These are phyloP conservation scores for Phaeolepiota aurea DNA, from an alignment of 768 basidiomycete genomes.

Conservation along the genomic window DNA sequence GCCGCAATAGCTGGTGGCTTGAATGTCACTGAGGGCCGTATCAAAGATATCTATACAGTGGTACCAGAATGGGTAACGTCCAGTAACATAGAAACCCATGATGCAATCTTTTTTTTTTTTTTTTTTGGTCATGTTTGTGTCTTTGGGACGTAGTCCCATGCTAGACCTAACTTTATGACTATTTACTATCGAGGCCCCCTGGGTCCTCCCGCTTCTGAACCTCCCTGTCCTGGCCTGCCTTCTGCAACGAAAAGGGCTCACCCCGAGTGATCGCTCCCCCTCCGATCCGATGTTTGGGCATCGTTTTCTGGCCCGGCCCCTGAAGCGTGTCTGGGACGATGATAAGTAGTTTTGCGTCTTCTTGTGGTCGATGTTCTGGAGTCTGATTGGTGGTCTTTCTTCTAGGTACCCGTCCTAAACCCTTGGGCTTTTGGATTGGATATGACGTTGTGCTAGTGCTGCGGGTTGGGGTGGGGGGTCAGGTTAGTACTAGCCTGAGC, in stretches of 20 bases:
- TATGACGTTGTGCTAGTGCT: background rate
- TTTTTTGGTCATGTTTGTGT: background rate
- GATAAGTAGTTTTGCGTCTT: background rate
- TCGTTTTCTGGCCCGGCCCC: background rate
- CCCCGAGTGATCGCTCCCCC: background rate
- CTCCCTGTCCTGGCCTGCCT: background rate
- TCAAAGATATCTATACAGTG: slow-evolving; percentile 55
- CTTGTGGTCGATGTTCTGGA: background rate
- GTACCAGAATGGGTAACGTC: slow-evolving; percentile 47
- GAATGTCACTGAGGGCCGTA: slow-evolving; percentile 47
- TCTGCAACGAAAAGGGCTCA: background rate
- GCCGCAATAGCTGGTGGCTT: slow-evolving; percentile 30
- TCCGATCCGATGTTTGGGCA: no score
- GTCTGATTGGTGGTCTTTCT: background rate
- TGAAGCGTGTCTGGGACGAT: background rate
- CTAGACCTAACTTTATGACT: background rate
- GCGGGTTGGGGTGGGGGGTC: no score
- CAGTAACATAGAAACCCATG: no score
- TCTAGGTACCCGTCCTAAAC: background rate
- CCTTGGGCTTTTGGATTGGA: background rate
- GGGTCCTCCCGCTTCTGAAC: background rate
- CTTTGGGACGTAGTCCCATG: background rate
- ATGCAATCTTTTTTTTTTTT: background rate
- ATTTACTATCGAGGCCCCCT: background rate
- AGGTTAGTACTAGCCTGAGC: no score